Base-by-base conservation (phyloP, 2,329 filamentous ascomycete genomes). In the Xylariaceae sp. region DNA sequence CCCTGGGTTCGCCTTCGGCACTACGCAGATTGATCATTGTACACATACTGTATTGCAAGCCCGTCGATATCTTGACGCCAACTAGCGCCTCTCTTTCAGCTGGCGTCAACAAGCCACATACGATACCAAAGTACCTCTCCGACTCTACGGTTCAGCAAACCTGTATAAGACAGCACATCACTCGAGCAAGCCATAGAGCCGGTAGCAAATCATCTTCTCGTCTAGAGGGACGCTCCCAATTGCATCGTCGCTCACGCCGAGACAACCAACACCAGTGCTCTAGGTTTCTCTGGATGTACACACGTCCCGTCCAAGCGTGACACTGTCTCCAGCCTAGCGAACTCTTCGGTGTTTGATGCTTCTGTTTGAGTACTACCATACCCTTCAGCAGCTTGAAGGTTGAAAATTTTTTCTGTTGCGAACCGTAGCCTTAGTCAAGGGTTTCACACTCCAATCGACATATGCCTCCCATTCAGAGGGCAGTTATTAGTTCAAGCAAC, bases 151-250 rank as follows among this genome's bases (percentile, higher is more conserved):
- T 36, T 51, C 18, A 23, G 32, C 43, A 39, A 33, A 7, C 16
- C 42, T 37, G 15, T 32, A 26, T 36, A 16, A 41, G 36, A 39
- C 23, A 40, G 29, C 42, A 24, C 18, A 37, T 7, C n/a, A 7
- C 24, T 55, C 32, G 35, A 4, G 29, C 29, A 35, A 39, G 27
- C 55, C 37, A 55, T 50, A 18, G 36, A 32, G 42, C 21, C 37
- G 27, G 45, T 26, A 51, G 40, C 33, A 44, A 36, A 54, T 48
- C 55, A 48, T 4, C 21, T 8, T 47, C 32, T 32, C 11, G 23
- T 15, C 21, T 35, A 4, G 35, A 39, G 50, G 43, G 41, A 15
- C 30, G 33, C 23, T 27, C 20, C 20, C 18, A 24, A 7, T 39
- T 20, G 9, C 11, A 26, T 35, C 29, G 27, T 42, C 35, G 26